Evolutionary conservation across 2,329 filamentous ascomycete genomes (phyloP), one percentile per base, ranked within the genome.

Genomic region (Nothomitra cinnamomea): DNA sequence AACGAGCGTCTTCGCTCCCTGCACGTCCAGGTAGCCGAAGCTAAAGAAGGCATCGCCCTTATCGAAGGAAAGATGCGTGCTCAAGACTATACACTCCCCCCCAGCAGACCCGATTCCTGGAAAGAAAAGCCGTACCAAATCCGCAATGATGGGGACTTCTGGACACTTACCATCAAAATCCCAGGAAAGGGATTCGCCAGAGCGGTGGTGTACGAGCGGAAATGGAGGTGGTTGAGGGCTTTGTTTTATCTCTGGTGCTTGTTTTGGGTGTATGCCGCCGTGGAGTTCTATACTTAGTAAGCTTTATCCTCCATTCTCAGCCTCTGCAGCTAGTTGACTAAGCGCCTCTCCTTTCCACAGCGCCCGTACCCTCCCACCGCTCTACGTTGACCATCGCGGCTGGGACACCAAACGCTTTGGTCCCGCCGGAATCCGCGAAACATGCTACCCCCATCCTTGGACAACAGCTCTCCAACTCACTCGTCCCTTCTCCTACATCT

Each of bases 11-110:
- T 60, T 48, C 51, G 53, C 13, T 52, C 22, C 35, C 56, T 60
- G 24, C 55, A 45, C n/a, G 52, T 56, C 43, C 58, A 57, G 32
- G 54, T 60, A 35, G 55, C 56, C 15, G 57, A 59, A 28, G 58
- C 59, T 2, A 58, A 59, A 28, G 55, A 50, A 10, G 56, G 55
- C n/a, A 52, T 60, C 35, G 57, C 54, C 4, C 28, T 51, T 24
- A 57, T 60, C 25, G 55, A 60, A 56, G 53, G 52, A n/a, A 48
- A 54, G 22, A 22, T 54, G 5, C 2, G 19, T 2, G 21, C n/a
- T 3, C 13, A 24, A 25, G 21, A 13, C 21, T 22, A 28, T 5
- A 32, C 28, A 5, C 28, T 32, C 28, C 28, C 28, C 10, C 5
- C 28, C 4, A 32, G 28, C 28, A 10, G 28, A 32, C 28, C 28